Percentiles rank a stretch among this genome's conserved stretches.
Conservation (phyloP, 495 filamentous ascomycete species). For the Neurospora pannonica region DNA sequence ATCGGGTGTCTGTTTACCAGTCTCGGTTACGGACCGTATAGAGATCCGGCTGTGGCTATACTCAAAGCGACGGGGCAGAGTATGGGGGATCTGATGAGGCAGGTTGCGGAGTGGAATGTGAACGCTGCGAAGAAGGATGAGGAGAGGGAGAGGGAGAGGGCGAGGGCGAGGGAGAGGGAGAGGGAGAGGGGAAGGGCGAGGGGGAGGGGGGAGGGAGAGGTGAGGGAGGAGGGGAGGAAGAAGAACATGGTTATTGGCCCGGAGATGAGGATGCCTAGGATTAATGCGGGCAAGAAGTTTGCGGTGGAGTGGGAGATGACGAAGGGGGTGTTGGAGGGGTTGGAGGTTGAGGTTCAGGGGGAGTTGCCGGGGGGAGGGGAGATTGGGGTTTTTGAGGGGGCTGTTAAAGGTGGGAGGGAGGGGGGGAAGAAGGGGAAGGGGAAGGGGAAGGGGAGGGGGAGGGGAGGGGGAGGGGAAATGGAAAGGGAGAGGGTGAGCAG, state of each 20-base stretch:
- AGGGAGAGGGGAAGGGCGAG: not conserved
- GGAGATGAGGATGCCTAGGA: conserved; percentile 20
- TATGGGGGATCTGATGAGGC: conserved; percentile 15
- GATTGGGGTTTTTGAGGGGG: not conserved
- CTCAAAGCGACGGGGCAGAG: conserved; percentile 9
- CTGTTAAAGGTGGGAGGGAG: not conserved
- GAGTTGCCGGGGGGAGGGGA: not conserved
- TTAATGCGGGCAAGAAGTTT: conserved; percentile 17
- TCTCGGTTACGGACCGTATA: not conserved
- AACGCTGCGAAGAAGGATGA: not conserved
- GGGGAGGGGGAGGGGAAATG: not conserved
- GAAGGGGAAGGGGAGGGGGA: not conserved
- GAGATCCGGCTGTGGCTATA: conserved; percentile 7
- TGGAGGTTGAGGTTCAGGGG: not conserved
- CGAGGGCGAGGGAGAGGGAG: not conserved
- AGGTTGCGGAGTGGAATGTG: conserved; percentile 1
- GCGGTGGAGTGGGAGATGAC: conserved; percentile 18
- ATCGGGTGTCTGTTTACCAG: conserved; percentile 14
- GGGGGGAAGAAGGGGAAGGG: not conserved
- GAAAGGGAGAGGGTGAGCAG: no score
- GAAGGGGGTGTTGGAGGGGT: conserved; percentile 1
- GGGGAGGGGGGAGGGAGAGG: not conserved
- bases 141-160: not conserved
- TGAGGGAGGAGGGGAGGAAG: not conserved
- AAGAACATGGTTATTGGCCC: not conserved